Base-by-base conservation (phyloP, 1,284 basidiomycete genomes). In the Cryptococcus sp. region DNA sequence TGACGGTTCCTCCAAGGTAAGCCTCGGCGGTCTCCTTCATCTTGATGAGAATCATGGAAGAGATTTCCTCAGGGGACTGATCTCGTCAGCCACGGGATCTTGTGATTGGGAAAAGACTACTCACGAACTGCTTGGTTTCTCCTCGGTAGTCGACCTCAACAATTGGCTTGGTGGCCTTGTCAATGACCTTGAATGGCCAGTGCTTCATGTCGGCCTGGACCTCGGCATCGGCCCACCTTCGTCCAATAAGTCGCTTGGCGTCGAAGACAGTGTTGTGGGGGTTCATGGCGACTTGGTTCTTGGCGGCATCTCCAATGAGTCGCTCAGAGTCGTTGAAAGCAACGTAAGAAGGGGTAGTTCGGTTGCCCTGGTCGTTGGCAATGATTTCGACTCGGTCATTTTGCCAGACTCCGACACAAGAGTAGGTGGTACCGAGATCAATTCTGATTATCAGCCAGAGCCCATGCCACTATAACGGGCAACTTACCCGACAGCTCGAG, bases 351-450 rank as follows among this genome's bases (percentile, higher is more conserved):
- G 91, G 92, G 16, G 92, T 96, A 25, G 91, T 96, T 56, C 91
- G 86, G 82, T 96, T 96, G 75, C 92, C 91, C 81, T 94, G 92
- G 81, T 96, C 92, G 78, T 94, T 92, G 79, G 89, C 87, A 74
- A 91, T 92, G 79, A 94, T 94, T 80, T 97, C 93, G 62, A 97
- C 93, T 72, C 92, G 89, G 81, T 97, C 92, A 67, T 96, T 91
- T 80, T 92, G 88, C 92, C 92, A 97, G 62, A 96, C 91, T 82
- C 88, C 92, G 66, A 93, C 85, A 73, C 85, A 87, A 18, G 85
- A 87, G 76, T 78, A 78, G 61, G 78, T 79, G 28, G 89, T 92
- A 69, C 90, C 90, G 67, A 89, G 81, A 81, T 90, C 87, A 40
- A 32, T 18, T 40, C 46, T 36, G 24, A 19, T 39, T 22, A 39